Evolutionary conservation across 1,284 basidiomycete species (phyloP), one percentile per base, ranked within the genome.

Genomic region (Ustilago xerochloae): DNA sequence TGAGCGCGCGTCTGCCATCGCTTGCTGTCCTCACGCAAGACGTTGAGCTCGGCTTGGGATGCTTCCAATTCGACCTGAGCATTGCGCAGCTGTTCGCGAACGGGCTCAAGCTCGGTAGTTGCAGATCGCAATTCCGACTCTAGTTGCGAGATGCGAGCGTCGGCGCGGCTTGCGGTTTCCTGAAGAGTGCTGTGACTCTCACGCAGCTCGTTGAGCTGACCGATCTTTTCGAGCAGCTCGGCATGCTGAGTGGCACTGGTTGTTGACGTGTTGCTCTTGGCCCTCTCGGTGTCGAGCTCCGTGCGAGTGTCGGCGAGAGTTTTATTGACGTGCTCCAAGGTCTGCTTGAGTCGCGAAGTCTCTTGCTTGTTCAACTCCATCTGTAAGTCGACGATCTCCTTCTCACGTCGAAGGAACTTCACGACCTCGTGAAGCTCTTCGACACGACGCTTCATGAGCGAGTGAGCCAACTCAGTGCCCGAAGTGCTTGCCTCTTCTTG

Each of bases 151-250:
- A 68, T 58, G 38, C 80, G 67, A 10, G 90, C 87, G 47, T 89
- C 90, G 79, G 90, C 91, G 6, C 88, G 85, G 68, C 92, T 91
- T 63, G 88, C 89, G 62, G 93, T 92, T 33, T 91, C 88, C 51
- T 93, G 89, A 2, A 96, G 87, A 2, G 92, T 93, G 0, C 90
- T 89, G 78, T 95, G 94, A 85, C 92, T 94, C 85, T 96, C 93
- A 43, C 93, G 90, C 7, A 95, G 87, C 57, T 94, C 89, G 67
- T 92, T 93, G 62, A 94, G 88, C 79, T 94, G 91, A 75, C 93
- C 92, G 85, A 95, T 94, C 77, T 92, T 89, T 82, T 94, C 92
- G 39, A 95, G 86, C 43, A 96, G 88, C 81, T 94, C 92, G 13
- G 90, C 88, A 74, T 95, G 93, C 79, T 94, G 91, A 0, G 30